phyloP scores from a whole-genome alignment of 352 stramenopile species.

The Phytophthora pini region DNA sequence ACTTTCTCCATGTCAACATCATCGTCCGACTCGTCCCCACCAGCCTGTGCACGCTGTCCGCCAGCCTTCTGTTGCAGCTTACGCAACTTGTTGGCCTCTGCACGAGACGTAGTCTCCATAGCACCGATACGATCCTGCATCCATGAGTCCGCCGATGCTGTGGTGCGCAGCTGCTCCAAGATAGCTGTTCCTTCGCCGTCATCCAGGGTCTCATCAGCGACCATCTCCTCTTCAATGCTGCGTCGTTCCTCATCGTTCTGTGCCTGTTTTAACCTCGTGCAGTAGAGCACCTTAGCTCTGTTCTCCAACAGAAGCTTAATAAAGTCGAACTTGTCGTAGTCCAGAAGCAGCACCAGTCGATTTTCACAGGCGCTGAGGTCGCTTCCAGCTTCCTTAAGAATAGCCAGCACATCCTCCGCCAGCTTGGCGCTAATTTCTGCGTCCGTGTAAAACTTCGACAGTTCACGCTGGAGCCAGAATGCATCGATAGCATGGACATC shows the following conservation, averaged over 20 bases:
- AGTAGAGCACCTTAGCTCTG: conserved; percentile 96
- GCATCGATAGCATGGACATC: conserved; percentile 98
- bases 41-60: conserved; percentile 16
- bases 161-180: conserved; percentile 91
- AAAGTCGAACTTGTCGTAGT: conserved; percentile 99
- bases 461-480: conserved; percentile 97
- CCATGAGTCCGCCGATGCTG: conserved; percentile 94
- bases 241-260: conserved; percentile 92
- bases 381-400: conserved; percentile 67
- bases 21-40: conserved; percentile 43
- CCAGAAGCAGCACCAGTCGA: conserved; percentile 96
- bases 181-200: conserved; percentile 91
- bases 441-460: conserved; percentile 97
- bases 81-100: conserved; percentile 82
- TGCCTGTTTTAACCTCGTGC: conserved; percentile 97
- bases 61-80: conserved; percentile 73
- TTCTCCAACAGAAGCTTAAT: conserved; percentile 98
- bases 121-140: conserved; percentile 92
- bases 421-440: conserved; percentile 93
- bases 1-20: conserved; percentile 65
- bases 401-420: conserved; percentile 90
- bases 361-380: conserved; percentile 95
- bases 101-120: conserved; percentile 84
- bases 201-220: conserved; percentile 72
- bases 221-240: conserved; percentile 92